Base-by-base conservation (phyloP, 2,329 filamentous ascomycete species). In the Fusarium nurragi region DNA sequence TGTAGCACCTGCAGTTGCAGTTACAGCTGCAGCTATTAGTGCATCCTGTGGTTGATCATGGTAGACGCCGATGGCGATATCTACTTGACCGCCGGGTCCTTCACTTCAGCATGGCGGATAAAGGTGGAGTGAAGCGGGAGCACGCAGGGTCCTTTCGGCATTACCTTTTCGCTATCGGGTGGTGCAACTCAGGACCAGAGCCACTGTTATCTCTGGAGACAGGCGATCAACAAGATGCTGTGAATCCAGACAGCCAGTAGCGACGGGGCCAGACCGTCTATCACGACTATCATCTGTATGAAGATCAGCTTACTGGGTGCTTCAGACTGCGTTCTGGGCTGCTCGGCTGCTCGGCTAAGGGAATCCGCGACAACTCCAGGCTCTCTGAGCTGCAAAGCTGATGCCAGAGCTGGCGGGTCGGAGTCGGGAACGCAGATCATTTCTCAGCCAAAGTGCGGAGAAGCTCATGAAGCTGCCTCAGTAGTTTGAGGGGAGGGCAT, bases 61-160 rank as follows among this genome's bases (percentile, higher is more conserved):
- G 47, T 44, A 60, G 44, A 38, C 53, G 39, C 54, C 54, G 47
- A 61, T 43, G 54, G 22, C 22, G 21, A 39, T 40, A 34, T 39
- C 25, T 37, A 37, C 38, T 61, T 65, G 62, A 65, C 62, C 62
- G 62, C 62, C 48, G 55, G 48, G 39, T 59, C 25, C 49, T 47
- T 45, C 30, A 48, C 32, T 34, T 36, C 19, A 30, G 19, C 45
- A 51, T 57, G 46, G 22, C 50, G 62, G 61, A 65, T 63, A 65
- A 62, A 49, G 56, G 62, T 58, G 63, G 62, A 56, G 62, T 61
- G 56, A 51, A 36, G 56, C 47, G 56, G 60, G 62, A 58, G 62
- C 57, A 61, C 39, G 40, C 50, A 65, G 43, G 43, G 46, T 54
- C 51, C 40, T 57, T 50, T 51, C 45, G 55, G 62, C 37, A 51